Evolutionary conservation across 2,329 filamentous ascomycete species (phyloP).

Genomic region (Sphaerostilbella broomeana): DNA sequence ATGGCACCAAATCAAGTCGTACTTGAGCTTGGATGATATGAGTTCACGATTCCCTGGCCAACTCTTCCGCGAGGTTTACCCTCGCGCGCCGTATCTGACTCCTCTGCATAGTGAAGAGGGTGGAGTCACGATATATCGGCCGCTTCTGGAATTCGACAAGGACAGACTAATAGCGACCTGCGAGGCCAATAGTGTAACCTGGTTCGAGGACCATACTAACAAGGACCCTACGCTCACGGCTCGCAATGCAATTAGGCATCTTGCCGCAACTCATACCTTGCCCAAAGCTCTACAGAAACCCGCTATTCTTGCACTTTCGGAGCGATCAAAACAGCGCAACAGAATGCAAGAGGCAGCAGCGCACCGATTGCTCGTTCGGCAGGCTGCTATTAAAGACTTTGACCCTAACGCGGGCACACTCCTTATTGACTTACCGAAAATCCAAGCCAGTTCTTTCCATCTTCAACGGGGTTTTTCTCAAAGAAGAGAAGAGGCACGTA

Average conservation of each 20-base stretch:
- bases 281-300: conserved; percentile 64
- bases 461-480: conserved; percentile 18
- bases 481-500: conserved; percentile 22
- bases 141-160: conserved; percentile 66
- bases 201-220: conserved; percentile 86
- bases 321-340: conserved; percentile 41
- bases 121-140: conserved; percentile 61
- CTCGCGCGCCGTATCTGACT: conserved; percentile 26
- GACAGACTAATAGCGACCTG: conserved; percentile 69
- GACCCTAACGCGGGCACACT: conserved; percentile 43
- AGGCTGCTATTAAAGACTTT: conserved; percentile 40
- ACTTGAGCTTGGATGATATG: conserved; percentile 17
- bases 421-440: conserved; percentile 38
- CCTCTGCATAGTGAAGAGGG: conserved; percentile 50
- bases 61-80: conserved; percentile 14
- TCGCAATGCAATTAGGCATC: conserved; percentile 72
- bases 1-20: conserved; percentile 13
- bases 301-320: conserved; percentile 55
- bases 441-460: conserved; percentile 14
- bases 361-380: conserved; percentile 44
- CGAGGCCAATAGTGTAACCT: conserved; percentile 56
- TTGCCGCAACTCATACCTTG: conserved; percentile 52
- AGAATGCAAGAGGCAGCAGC: conserved; percentile 45
- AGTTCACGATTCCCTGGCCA: conserved; percentile 25
- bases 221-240: conserved; percentile 65